phyloP scores from a whole-genome alignment of 352 stramenopile species.

The Pythium aristosporum region DNA sequence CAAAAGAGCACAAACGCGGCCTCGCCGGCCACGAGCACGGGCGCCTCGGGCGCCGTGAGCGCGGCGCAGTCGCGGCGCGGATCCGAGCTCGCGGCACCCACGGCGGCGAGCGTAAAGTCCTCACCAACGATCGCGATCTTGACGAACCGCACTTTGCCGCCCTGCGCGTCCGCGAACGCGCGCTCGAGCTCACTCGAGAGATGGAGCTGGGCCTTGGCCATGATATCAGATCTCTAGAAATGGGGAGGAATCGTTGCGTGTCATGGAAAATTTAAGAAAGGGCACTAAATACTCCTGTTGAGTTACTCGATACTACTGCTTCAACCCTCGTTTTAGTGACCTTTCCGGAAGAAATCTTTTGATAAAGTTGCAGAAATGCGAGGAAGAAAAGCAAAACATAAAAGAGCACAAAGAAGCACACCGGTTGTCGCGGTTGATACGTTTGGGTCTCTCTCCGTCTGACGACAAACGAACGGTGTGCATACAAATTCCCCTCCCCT shows the following conservation, averaged over 20 bases:
- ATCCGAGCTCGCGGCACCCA: constrained; percentile 41
- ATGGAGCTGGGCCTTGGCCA: constrained; percentile 65
- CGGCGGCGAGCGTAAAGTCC: constrained; percentile 53
- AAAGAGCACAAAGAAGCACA: background rate
- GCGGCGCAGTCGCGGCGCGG: constrained; percentile 39
- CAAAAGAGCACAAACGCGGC: constrained; percentile 78
- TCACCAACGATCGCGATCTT: constrained; percentile 63
- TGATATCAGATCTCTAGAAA: constrained; percentile 17
- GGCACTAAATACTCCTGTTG: background rate
- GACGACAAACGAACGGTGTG: background rate
- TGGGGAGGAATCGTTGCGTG: background rate
- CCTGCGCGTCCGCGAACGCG: constrained; percentile 72
- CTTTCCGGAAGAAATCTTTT: constrained; percentile 4
- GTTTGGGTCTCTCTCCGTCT: background rate
- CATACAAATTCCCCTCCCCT: background rate
- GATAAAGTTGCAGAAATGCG: background rate
- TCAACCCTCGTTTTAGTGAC: constrained; percentile 19
- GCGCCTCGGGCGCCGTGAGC: constrained; percentile 23
- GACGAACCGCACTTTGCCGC: constrained; percentile 64
- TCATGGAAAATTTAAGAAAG: background rate
- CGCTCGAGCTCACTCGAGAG: constrained; percentile 63
- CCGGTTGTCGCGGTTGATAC: too few relatives aligned
- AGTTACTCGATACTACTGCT: constrained; percentile 5
- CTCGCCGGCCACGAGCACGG: constrained; percentile 34
- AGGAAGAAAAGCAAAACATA: background rate